Evolutionary conservation across 2,329 filamentous ascomycete genomes (phyloP), one percentile per base, ranked within the genome.

Genomic region (Apiospora arundinis): DNA sequence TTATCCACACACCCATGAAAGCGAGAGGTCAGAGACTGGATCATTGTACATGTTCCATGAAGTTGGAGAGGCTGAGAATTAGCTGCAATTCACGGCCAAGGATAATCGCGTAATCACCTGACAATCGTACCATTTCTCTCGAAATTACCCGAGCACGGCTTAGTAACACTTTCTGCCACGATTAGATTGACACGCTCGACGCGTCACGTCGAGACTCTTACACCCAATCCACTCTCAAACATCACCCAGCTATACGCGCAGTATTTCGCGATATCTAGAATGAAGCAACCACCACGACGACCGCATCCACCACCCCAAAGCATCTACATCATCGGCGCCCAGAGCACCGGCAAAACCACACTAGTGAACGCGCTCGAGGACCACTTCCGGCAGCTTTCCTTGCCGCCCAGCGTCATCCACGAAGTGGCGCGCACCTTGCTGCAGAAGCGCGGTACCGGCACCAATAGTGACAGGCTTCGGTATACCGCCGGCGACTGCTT

Each of bases 281-380:
- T 52, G 48, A 28, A 52, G 48, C 32, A 32, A 6, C 23, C 42
- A 3, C 68, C 63, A 18, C 71, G 23, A 16, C 48, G 48, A 14
- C 23, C 23, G 14, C 48, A 28, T 6, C 23, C n/a, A 52, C 14
- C 44, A 16, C 66, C 66, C 4, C 69, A 49, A 45, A 72, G 44
- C 48, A 80, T 85, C 44, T 86, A 85, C 75, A 81, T 86, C 49
- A 77, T 85, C 42, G 84, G 84, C 4, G 80, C 84, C 2, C 84
- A 85, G 65, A 84, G 80, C 63, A 85, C 83, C 1, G 84, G 84
- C 52, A 86, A 85, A 73, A 85, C 82, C 1, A 85, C 84, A 0
- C 77, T 86, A 1, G 78, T 82, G 69, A 77, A 80, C 46, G 78
- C 78, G 1, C 76, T 85, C 2, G 74, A 76, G 32, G 69, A 37